Conservation (phyloP, 2,329 filamentous ascomycete species). For the Dactylellina haptotyla region DNA sequence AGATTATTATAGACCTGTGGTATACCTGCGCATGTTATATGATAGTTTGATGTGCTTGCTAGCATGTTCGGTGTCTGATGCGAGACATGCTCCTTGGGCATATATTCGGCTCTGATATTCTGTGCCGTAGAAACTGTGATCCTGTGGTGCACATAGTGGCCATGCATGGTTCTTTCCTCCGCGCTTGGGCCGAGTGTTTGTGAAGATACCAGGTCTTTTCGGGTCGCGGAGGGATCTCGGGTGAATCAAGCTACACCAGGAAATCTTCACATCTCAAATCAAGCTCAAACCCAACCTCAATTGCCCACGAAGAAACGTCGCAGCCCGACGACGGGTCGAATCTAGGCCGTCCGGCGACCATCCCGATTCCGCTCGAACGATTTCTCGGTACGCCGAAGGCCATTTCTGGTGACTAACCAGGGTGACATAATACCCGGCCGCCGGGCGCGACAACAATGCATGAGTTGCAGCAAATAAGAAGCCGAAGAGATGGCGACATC, state of each 20-base stretch:
- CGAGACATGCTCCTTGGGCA: too few species aligned
- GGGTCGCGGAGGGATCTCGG: conserved; percentile 29
- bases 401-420: conserved; percentile 28
- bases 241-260: conserved; percentile 10
- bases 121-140: too few species aligned
- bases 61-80: too few species aligned
- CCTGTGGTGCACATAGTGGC: neutral
- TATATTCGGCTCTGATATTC: too few species aligned
- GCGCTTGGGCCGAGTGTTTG: neutral
- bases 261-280: conserved; percentile 22
- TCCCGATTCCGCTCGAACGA: neutral
- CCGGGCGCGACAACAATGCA: conserved; percentile 21
- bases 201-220: neutral
- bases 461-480: conserved; percentile 41
- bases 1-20: too few species aligned
- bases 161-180: neutral
- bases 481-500: conserved; percentile 46
- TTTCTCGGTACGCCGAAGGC: neutral
- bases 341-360: neutral
- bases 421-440: conserved; percentile 14
- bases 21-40: too few species aligned
- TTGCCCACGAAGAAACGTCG: neutral
- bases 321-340: neutral
- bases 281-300: conserved; percentile 25
- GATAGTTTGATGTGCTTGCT: too few species aligned